These are phyloP conservation scores for Trichoderma endophyticum DNA, from an alignment of 2,329 filamentous ascomycete species.

Conservation along the genomic window DNA sequence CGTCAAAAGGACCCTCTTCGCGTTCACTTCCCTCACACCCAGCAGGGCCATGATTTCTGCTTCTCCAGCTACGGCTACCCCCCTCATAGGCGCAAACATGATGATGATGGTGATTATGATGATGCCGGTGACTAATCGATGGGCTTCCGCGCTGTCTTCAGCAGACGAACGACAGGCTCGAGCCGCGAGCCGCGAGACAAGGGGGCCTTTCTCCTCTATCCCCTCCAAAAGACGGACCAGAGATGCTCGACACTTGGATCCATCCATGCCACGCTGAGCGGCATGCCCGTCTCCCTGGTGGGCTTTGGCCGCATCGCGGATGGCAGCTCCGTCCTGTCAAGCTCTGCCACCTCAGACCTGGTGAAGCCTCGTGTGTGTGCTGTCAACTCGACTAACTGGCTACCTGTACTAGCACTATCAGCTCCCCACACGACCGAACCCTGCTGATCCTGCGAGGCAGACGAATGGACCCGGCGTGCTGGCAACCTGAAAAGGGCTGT, in stretches of 20 bases:
- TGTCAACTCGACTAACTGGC: constrained; percentile 11
- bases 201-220: background rate
- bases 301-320: constrained; percentile 3
- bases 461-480: constrained; percentile 19
- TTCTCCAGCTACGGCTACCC: background rate
- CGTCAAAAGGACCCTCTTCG: background rate
- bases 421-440: constrained; percentile 12
- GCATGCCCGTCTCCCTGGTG: constrained; percentile 9
- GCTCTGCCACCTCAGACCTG: constrained; percentile 15
- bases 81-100: background rate
- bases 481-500: constrained; percentile 18
- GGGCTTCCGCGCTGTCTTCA: background rate
- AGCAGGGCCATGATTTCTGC: background rate
- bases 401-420: constrained; percentile 9
- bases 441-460: constrained; percentile 20
- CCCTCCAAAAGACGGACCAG: background rate
- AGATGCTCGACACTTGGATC: constrained; percentile 6
- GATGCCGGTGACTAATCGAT: background rate
- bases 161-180: background rate
- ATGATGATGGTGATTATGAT: background rate
- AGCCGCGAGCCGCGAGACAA: background rate
- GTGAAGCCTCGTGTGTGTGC: background rate
- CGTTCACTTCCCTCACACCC: background rate
- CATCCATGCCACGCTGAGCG: constrained; percentile 11
- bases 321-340: constrained; percentile 12